These are phyloP conservation scores for Aspergillus puulaauensis DNA, from an alignment of 2,329 filamentous ascomycete species.

Conservation along the genomic window DNA sequence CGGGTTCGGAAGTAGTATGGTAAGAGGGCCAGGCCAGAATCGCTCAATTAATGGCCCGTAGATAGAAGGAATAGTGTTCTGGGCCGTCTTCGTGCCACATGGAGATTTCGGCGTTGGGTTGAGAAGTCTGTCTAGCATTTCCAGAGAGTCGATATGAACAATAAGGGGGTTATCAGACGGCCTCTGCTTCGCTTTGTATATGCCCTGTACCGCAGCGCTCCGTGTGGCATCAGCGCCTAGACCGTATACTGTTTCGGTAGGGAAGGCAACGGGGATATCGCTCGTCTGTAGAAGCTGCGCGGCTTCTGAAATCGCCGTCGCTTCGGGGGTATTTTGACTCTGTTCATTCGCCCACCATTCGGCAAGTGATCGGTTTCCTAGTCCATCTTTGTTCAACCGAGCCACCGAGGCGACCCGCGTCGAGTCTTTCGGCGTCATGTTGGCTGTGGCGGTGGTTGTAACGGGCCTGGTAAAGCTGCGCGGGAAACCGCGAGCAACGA, in stretches of 20 bases:
- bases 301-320: constrained; percentile 60
- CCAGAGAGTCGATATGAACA: constrained; percentile 79
- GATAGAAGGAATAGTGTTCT: constrained; percentile 62
- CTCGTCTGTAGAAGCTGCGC: constrained; percentile 64
- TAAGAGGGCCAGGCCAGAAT: constrained; percentile 95
- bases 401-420: constrained; percentile 41
- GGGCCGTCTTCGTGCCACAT: constrained; percentile 30
- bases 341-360: constrained; percentile 42
- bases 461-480: constrained; percentile 27
- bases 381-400: constrained; percentile 36
- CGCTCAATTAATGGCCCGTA: constrained; percentile 74
- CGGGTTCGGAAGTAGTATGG: constrained; percentile 81
- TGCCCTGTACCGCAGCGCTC: constrained; percentile 79
- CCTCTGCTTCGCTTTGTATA: constrained; percentile 85
- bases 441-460: constrained; percentile 20
- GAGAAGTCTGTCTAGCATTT: constrained; percentile 69
- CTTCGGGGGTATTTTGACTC: constrained; percentile 43
- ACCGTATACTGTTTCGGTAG: constrained; percentile 96
- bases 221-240: constrained; percentile 94
- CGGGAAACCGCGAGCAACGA: constrained; percentile 31
- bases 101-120: constrained; percentile 30
- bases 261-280: constrained; percentile 84
- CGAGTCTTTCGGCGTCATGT: constrained; percentile 20
- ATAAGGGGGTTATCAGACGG: constrained; percentile 96
- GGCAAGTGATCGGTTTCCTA: constrained; percentile 32